These are phyloP conservation scores for Paraconiothyrium brasiliense DNA, from an alignment of 2,329 filamentous ascomycete species.

Conservation along the genomic window DNA sequence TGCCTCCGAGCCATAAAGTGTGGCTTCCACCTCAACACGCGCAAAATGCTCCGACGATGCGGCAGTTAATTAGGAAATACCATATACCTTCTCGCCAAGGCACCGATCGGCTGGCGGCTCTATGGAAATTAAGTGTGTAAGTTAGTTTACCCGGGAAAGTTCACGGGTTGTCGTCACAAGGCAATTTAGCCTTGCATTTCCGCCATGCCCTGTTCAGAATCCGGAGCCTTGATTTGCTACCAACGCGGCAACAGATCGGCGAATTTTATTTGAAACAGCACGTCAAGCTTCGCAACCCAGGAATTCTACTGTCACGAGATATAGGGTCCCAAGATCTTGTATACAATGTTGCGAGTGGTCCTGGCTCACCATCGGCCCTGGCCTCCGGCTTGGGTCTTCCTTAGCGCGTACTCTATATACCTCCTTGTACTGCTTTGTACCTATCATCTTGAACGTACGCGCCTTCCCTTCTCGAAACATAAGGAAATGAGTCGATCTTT, in stretches of 20 bases:
- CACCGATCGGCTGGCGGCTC: conserved; percentile 9
- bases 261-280: conserved; percentile 13
- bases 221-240: conserved; percentile 9
- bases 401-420: conserved; percentile 4
- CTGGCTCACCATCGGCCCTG: conserved; percentile 7
- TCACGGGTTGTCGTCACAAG: conserved; percentile 4
- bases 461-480: not conserved
- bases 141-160: conserved; percentile 13
- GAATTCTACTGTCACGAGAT: conserved; percentile 7
- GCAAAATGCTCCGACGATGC: conserved; percentile 9
- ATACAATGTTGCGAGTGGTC: not conserved
- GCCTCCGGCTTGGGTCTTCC: conserved; percentile 5
- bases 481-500: not conserved
- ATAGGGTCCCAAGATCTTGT: conserved; percentile 8
- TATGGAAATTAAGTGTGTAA: conserved; percentile 8
- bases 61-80: conserved; percentile 7
- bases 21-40: not conserved
- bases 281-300: conserved; percentile 12
- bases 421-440: conserved; percentile 12
- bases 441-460: conserved; percentile 4
- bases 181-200: conserved; percentile 4
- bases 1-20: not conserved
- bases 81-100: conserved; percentile 8
- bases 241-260: conserved; percentile 11
- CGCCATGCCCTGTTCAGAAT: conserved; percentile 12